A percentile compares a stretch with the other conserved stretches of the same genome.
phyloP scores from a whole-genome alignment of 352 stramenopile species.

The Thraustochytrium sp. region DNA sequence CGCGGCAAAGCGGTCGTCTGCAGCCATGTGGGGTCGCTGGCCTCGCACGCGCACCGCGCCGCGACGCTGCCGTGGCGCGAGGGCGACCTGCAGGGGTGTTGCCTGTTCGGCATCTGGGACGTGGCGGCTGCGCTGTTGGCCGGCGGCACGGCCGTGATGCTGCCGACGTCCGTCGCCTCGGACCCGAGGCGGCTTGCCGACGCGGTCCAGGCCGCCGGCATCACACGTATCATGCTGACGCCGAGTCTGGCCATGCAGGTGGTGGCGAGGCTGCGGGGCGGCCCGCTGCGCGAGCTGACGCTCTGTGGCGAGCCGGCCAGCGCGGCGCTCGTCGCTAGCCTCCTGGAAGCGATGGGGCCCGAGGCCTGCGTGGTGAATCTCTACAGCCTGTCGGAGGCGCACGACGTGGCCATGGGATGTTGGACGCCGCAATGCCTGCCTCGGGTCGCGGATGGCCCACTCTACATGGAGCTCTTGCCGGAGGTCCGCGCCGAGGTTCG shows the following conservation, averaged over 20 bases:
- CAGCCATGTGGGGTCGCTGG: not conserved
- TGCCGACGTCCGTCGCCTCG: not conserved
- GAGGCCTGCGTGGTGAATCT: not conserved
- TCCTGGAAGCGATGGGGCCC: not conserved
- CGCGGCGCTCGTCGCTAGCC: not conserved
- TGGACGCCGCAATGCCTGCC: not conserved
- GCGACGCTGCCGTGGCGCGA: not conserved
- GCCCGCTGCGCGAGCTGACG: not conserved
- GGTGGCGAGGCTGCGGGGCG: not conserved
- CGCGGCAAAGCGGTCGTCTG: not conserved
- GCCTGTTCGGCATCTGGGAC: constrained; percentile 5
- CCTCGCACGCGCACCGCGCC: not conserved
- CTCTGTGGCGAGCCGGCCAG: not conserved
- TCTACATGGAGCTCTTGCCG: not conserved
- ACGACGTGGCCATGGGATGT: not conserved
- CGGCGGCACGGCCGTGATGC: not conserved
- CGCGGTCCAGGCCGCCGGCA: not conserved
- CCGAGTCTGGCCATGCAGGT: not conserved
- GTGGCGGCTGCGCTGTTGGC: not conserved
- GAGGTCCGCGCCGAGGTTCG: not conserved
- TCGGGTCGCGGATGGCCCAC: not conserved
- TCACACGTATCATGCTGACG: constrained; percentile 6
- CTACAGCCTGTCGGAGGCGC: not conserved
- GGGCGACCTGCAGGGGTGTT: not conserved
- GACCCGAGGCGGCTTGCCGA: not conserved